Evolutionary conservation across 371 early-diverging fungal species (phyloP).

Genomic region (Furculomyces boomerangus): DNA sequence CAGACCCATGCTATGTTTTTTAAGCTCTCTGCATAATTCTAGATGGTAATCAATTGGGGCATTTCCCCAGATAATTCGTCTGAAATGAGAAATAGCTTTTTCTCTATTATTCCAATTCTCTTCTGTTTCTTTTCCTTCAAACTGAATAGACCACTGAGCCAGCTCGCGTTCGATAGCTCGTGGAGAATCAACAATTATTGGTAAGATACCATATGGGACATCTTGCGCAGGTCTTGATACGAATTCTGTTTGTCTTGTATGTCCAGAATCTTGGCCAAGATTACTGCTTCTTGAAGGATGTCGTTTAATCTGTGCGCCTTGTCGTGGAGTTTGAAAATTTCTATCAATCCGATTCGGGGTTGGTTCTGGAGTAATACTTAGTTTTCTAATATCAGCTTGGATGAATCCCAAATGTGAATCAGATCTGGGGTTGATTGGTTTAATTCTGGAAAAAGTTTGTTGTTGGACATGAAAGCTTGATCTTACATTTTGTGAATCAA

Average conservation of each 20-base stretch:
- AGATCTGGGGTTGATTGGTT: background rate
- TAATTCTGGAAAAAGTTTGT: background rate
- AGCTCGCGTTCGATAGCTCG: background rate
- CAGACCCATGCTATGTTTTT: constrained; percentile 10
- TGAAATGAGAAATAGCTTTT: constrained; percentile 15
- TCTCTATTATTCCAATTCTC: constrained; percentile 25
- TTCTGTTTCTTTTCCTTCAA: constrained; percentile 22
- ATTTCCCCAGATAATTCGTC: constrained; percentile 23
- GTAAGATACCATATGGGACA: background rate
- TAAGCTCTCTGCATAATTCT: constrained; percentile 11
- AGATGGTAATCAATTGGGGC: constrained; percentile 12
- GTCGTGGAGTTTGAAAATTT: background rate
- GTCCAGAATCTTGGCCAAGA: background rate
- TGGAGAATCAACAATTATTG: background rate
- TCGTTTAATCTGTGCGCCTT: background rate
- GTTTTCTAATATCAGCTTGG: background rate
- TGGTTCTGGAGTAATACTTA: background rate
- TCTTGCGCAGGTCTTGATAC: background rate
- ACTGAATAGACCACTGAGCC: background rate
- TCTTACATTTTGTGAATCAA: background rate
- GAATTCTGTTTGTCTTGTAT: background rate
- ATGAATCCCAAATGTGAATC: background rate
- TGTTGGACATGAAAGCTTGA: background rate
- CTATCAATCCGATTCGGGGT: background rate
- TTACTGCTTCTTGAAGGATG: background rate